Percentiles rank a stretch among this genome's conserved stretches.
These are phyloP conservation scores for Aspergillus nomiae DNA, from an alignment of 2,329 filamentous ascomycete genomes.

Conservation along the genomic window DNA sequence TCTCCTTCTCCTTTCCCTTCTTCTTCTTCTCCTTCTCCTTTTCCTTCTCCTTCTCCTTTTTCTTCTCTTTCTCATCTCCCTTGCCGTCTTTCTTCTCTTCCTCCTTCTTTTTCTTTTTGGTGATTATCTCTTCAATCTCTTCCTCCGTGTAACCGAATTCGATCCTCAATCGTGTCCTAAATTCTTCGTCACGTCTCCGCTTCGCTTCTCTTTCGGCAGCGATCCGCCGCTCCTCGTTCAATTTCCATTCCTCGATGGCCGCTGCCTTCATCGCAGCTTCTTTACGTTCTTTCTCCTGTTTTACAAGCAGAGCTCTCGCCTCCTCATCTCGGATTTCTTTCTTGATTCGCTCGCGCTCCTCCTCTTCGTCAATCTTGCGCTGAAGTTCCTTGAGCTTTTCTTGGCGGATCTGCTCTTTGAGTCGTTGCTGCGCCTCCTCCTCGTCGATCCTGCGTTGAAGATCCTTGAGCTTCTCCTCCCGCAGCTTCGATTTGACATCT, in stretches of 20 bases:
- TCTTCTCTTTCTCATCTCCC: conserved; percentile 36
- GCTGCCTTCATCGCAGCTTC: conserved; percentile 41
- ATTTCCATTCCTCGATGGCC: conserved; percentile 43
- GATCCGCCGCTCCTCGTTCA: conserved; percentile 31
- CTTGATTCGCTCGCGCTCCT: conserved; percentile 47
- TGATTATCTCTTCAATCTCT: conserved; percentile 45
- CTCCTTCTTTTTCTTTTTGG: conserved; percentile 39
- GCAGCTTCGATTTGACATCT: conserved; percentile 33
- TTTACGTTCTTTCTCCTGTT: conserved; percentile 34
- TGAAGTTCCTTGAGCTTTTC: conserved; percentile 35
- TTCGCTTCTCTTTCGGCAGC: conserved; percentile 36
- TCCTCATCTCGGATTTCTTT: conserved; percentile 48
- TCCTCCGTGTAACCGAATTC: conserved; percentile 45
- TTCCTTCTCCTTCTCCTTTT: conserved; percentile 40
- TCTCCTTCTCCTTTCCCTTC: conserved; percentile 27
- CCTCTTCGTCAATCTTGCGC: conserved; percentile 43
- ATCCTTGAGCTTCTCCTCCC: conserved; percentile 33
- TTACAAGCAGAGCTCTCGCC: conserved; percentile 38
- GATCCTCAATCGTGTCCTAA: conserved; percentile 39
- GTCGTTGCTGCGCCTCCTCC: conserved; percentile 49
- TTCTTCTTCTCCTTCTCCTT: conserved; percentile 34
- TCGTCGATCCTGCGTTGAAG: conserved; percentile 39
- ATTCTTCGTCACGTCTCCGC: conserved; percentile 34
- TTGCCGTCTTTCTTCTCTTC: conserved; percentile 25
- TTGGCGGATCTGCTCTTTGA: conserved; percentile 35